phyloP scores from a whole-genome alignment of 73 alveolate species.

The Tetrahymena malaccensis region DNA sequence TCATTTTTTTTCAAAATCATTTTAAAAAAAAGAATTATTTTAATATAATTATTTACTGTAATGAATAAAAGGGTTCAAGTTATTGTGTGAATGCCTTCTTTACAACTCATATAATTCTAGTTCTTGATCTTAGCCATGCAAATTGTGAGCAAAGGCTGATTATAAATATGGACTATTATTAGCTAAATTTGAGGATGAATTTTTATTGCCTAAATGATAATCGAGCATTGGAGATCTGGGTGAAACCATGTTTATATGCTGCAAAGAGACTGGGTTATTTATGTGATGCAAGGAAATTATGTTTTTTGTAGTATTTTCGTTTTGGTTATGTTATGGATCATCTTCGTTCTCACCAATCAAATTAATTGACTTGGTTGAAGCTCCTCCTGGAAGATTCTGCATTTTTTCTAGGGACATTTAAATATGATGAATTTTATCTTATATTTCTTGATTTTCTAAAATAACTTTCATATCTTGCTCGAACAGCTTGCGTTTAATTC shows the following conservation, averaged over 20 bases:
- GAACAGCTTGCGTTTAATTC: not conserved
- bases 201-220: not conserved
- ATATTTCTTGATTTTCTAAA: not conserved
- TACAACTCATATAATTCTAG: not conserved
- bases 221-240: not conserved
- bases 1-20: too few relatives aligned
- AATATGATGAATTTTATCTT: not conserved
- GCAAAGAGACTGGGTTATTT: not conserved
- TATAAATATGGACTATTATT: not conserved
- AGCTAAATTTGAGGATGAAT: not conserved
- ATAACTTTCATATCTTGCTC: not conserved
- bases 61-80: not conserved
- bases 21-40: not conserved
- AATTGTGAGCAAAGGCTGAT: not conserved
- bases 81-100: not conserved
- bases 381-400: not conserved
- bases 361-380: not conserved
- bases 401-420: not conserved
- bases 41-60: not conserved
- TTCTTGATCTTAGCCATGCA: not conserved
- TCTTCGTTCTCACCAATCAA: not conserved
- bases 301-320: not conserved
- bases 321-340: not conserved
- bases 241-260: not conserved
- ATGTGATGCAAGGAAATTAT: not conserved